Base-by-base conservation (phyloP, 768 basidiomycete genomes). In the Suillus weaverae region DNA sequence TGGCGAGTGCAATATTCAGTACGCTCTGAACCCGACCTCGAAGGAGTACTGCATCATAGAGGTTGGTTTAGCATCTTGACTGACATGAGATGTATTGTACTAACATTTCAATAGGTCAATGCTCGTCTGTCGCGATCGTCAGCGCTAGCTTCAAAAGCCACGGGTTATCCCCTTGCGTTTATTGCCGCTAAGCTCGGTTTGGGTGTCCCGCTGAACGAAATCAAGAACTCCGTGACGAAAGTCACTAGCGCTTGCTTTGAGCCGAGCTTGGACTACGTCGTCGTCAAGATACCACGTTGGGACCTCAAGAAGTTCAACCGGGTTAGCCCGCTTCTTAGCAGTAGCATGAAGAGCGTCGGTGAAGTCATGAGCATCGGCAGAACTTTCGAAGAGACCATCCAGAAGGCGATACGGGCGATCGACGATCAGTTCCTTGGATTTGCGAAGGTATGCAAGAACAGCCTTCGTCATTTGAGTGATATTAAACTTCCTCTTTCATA, bases 311-410 rank as follows among this genome's bases (percentile, higher is more conserved):
- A 99, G 84, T 99, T 99, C 81, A 94, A 72, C 71, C 88, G 97
- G 54, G 97, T 99, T 72, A 95, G 93, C 75, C 86, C 91, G 64
- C 83, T 92, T 46, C 81, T 99, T 57, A 94, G 94, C 77, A 94
- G 91, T 70, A 94, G 92, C 78, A 99, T 99, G 97, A 99, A 99
- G 85, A 95, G 92, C 71, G 97, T 99, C 9, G 97, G 97, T 33
- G 97, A 99, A 78, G 97, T 99, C 64, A 99, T 99, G 97, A 94
- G 93, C 70, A 99, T 99, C 69, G 97, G 97, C 16, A 83, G 97
- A 70, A 97, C 95, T 5, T 99, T 99, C 72, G 97, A 99, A 76
- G 97, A 99, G 82, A 98, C 96, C 1, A 90, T 99, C 63, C 97
- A 99, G 77, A 99, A 99, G 80, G 97, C 97, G 4, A 97, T 99